Base-by-base conservation (phyloP, 192 early-diverging fungal genomes). In the Backusella psychrophila region DNA sequence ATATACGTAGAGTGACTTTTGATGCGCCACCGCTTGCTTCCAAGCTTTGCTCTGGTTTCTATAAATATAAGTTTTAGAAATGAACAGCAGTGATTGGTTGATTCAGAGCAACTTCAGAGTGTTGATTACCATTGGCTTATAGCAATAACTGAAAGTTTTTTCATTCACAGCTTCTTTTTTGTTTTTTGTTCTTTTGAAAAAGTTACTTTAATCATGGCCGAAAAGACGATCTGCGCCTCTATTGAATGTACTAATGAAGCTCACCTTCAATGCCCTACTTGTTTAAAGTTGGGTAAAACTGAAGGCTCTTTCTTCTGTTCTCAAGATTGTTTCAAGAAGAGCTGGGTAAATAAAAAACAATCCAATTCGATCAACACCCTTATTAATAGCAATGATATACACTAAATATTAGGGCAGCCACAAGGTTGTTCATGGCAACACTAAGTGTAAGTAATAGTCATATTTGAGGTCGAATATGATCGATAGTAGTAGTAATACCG, bases 241-340 rank as follows among this genome's bases (percentile, higher is more conserved):
- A 70, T 74, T 21, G 88, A 87, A 41, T 94, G 93, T 82, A 84
- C 71, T 65, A 91, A 93, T 77, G 80, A 85, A 9, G 92, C 94
- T 0, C 80, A 84, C 23, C 81, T 93, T 42, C 92, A 93, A 66
- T 95, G 94, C 77, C 94, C 94, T 21, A 93, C 87, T 7, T 95
- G 94, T 73, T 69, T 91, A 26, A 93, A 94, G 78, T 83, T 88
- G 14, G 81, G 75, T 34, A 83, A 93, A 17, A 74, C 77, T 3
- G 85, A 74, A 42, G 35, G 79, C 34, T 90, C 91, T 21, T 91
- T 84, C 81, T 95, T 93, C 73, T 95, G 94, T 79, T 88, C 91
- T 34, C 94, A 93, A 79, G 81, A 80, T 31, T 94, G 93, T 72
- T 95, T 95, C 83, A 89, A 88, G 73, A 53, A 76, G 21, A 89